Evolutionary conservation across 2,329 filamentous ascomycete genomes (phyloP).

Genomic region (Trichophyton mentagrophytes): DNA sequence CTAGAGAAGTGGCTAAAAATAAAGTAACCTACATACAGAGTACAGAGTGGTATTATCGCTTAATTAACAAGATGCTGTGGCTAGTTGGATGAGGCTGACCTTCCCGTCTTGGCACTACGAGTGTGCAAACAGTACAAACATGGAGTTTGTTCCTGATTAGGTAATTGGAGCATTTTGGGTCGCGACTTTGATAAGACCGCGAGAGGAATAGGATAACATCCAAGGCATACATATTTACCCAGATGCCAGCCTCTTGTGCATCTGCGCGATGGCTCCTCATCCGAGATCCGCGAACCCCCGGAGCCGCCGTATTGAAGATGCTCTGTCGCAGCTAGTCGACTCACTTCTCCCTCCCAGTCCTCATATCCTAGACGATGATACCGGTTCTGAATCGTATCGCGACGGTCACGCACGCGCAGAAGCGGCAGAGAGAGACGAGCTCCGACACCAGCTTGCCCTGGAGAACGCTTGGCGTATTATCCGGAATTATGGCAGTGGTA

Average conservation of each 20-base stretch:
- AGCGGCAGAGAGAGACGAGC: conserved; percentile 27
- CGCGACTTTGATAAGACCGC: not conserved
- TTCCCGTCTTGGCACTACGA: too few relatives aligned
- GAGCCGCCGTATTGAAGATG: conserved; percentile 32
- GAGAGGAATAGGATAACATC: not conserved
- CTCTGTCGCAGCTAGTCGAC: conserved; percentile 32
- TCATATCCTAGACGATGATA: conserved; percentile 21
- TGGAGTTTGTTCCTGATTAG: not conserved
- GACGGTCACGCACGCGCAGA: conserved; percentile 24
- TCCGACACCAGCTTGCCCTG: conserved; percentile 23
- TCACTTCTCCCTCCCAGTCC: conserved; percentile 27
- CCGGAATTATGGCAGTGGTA: conserved; percentile 21
- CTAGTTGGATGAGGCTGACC: too few relatives aligned
- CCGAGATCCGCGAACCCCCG: conserved; percentile 20
- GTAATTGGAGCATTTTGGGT: not conserved
- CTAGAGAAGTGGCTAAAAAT: too few relatives aligned
- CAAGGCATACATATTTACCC: not conserved
- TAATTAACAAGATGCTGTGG: too few relatives aligned
- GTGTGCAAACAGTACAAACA: not conserved
- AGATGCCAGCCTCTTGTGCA: not conserved
- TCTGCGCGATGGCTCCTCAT: conserved; percentile 17
- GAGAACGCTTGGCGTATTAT: conserved; percentile 29
- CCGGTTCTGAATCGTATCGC: conserved; percentile 23
- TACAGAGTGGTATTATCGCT: too few relatives aligned
- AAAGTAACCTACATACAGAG: too few relatives aligned